Conservation (phyloP, 2,329 filamentous ascomycete species). For the Xylaria sp. region DNA sequence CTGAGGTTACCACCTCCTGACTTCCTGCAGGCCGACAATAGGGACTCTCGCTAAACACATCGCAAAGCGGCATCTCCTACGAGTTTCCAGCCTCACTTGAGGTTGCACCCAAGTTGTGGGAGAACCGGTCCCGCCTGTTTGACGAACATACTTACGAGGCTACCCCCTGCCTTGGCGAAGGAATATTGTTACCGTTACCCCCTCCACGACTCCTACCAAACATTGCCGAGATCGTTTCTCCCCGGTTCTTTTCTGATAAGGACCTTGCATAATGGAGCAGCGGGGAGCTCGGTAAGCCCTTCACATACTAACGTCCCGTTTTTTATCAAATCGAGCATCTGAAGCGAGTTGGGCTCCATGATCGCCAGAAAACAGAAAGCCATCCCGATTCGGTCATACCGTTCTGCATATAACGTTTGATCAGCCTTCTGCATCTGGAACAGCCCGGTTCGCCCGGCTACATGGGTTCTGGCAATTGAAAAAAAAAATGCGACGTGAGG, state of each 20-base stretch:
- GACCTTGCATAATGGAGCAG: constrained; percentile 35
- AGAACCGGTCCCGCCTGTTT: constrained; percentile 18
- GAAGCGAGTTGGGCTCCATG: constrained; percentile 12
- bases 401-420: constrained; percentile 17
- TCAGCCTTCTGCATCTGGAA: constrained; percentile 10
- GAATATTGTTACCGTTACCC: constrained; percentile 24
- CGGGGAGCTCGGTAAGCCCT: constrained; percentile 31
- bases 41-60: neutral
- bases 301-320: neutral
- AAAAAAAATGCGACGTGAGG: constrained; percentile 2
- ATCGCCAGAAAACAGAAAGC: constrained; percentile 8
- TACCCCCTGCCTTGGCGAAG: constrained; percentile 25
- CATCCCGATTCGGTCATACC: constrained; percentile 24
- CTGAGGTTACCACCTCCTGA: neutral
- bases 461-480: neutral
- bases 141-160: constrained; percentile 17
- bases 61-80: neutral
- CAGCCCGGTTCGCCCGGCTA: neutral
- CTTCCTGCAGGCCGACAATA: neutral
- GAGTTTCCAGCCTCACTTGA: neutral
- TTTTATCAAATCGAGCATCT: constrained; percentile 10
- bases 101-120: constrained; percentile 6
- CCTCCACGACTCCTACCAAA: constrained; percentile 16
- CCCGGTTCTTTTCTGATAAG: constrained; percentile 23
- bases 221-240: constrained; percentile 23